phyloP scores from a whole-genome alignment of 2,329 filamentous ascomycete species.

The Pseudogymnoascus sp. region DNA sequence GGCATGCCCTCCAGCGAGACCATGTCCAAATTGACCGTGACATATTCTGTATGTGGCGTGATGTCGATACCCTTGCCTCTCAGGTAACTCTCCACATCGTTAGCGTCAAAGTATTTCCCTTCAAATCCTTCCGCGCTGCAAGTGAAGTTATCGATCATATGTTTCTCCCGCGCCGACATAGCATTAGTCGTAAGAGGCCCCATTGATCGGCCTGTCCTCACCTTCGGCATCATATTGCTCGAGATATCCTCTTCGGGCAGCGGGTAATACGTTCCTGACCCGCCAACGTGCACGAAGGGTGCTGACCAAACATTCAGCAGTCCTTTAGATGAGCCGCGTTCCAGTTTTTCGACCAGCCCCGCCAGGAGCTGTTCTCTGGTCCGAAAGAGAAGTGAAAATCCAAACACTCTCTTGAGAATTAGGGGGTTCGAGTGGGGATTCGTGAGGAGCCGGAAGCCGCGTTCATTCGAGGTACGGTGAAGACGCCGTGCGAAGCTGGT shows the following conservation, averaged over 20 bases:
- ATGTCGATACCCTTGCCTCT: conserved; percentile 54
- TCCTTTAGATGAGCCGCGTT: conserved; percentile 24
- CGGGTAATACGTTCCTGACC: conserved; percentile 57
- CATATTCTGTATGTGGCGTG: conserved; percentile 49
- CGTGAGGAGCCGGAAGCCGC: conserved; percentile 48
- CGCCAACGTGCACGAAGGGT: conserved; percentile 58
- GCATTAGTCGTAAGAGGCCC: conserved; percentile 40
- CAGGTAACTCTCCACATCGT: conserved; percentile 70
- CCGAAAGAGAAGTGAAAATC: conserved; percentile 58
- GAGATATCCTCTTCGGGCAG: conserved; percentile 20
- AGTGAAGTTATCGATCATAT: conserved; percentile 39
- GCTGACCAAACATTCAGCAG: conserved; percentile 49
- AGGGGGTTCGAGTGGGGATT: conserved; percentile 40
- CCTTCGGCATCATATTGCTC: conserved; percentile 21
- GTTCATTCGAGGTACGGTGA: conserved; percentile 56
- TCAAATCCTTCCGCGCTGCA: conserved; percentile 54
- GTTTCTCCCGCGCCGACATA: conserved; percentile 33
- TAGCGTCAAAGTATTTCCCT: conserved; percentile 67
- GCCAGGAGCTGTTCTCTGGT: conserved; percentile 34
- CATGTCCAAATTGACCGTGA: conserved; percentile 48
- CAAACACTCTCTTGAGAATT: conserved; percentile 51
- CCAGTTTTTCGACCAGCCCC: conserved; percentile 28
- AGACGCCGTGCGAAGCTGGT: conserved; percentile 61
- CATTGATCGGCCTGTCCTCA: conserved; percentile 33
- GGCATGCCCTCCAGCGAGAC: conserved; percentile 13